Evolutionary conservation across 1,284 basidiomycete species (phyloP).

Genomic region (Ceratorhiza oryzae-sativae): DNA sequence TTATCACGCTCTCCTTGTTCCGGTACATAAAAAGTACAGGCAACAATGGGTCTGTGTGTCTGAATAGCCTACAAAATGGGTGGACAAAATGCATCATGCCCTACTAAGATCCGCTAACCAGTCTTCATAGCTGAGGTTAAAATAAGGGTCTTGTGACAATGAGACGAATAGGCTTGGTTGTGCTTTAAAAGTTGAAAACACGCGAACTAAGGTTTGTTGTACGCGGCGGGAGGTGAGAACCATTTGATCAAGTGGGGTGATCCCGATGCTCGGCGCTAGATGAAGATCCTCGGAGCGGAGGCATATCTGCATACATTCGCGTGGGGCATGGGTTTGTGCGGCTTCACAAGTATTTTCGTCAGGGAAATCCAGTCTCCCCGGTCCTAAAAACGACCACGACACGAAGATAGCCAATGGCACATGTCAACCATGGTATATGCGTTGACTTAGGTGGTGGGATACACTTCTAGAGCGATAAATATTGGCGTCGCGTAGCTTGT

Average conservation of each 20-base stretch:
- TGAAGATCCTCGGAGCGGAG: not conserved
- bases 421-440: no score
- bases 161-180: constrained; percentile 73
- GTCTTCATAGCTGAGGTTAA: constrained; percentile 94
- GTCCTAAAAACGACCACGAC: no score
- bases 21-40: constrained; percentile 90
- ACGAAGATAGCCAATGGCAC: no score
- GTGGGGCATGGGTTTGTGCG: not conserved
- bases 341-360: no score
- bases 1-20: constrained; percentile 89
- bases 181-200: not conserved
- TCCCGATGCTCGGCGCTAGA: not conserved
- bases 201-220: not conserved
- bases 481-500: no score
- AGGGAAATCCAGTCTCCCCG: no score
- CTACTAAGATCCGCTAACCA: constrained; percentile 63
- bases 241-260: not conserved
- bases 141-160: constrained; percentile 83
- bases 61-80: constrained; percentile 72
- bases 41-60: constrained; percentile 67
- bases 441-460: no score
- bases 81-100: constrained; percentile 24
- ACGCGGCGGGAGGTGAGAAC: not conserved
- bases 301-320: not conserved
- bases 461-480: no score